Base-by-base conservation (phyloP, 495 filamentous ascomycete genomes). In the Aspergillus carlsbadensis region DNA sequence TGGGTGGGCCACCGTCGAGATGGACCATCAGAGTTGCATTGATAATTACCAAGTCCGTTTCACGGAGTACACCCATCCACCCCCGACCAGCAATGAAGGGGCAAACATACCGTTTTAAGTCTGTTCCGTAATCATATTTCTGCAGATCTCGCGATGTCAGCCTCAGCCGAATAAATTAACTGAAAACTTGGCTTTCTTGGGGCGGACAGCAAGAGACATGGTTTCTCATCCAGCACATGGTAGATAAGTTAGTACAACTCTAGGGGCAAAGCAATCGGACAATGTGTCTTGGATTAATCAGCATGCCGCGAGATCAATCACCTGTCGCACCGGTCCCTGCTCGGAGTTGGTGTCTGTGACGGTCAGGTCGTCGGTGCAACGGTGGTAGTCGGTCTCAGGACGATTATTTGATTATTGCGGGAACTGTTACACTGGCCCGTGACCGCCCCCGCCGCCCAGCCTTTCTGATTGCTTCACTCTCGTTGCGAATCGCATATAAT, bases 331-430 rank as follows among this genome's bases (percentile, higher is more conserved):
- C 11, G 5, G 21, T 26, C n/a, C 17, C 15, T 41, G n/a, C 22
- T 45, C 21, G 21, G 42, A n/a, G 13, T 15, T 13, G 24, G 22
- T 21, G 20, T 47, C 15, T 50, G 47, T 20, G 33, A 50, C 34
- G 17, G 26, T 24, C 15, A n/a, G n/a, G 59, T 59, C 55, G 61
- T 70, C 67, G 60, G 69, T 75, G 72, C 70, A 73, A 75, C 72
- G 72, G 72, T 75, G 70, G 70, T 74, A 75, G 62, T 68, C 65
- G 65, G 65, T 57, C 61, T 56, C 53, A 49, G 55, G n/a, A n/a
- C n/a, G n/a, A n/a, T n/a, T n/a, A n/a, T n/a, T n/a, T 60, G 56
- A 61, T 45, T 41, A 43, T 64, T 56, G 60, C 35, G 56, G 64
- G 62, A 61, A 74, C 66, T 60, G 71, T 74, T 74, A 75, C 70